phyloP scores from a whole-genome alignment of 257 asterid species.

The Cynanchum wilfordii region DNA sequence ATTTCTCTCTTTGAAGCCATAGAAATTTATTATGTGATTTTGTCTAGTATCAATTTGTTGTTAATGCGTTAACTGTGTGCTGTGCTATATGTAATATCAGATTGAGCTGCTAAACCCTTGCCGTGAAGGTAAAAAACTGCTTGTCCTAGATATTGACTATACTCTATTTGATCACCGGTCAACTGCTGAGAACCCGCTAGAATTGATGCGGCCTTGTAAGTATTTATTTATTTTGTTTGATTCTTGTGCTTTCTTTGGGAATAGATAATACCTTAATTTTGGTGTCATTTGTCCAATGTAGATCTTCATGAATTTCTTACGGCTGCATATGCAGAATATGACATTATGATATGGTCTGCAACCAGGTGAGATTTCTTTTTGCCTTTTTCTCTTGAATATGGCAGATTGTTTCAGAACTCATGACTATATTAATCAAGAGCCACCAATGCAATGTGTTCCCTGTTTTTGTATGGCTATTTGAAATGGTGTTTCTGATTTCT shows the following conservation, averaged over 20 bases:
- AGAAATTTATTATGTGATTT: background rate
- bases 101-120: slow-evolving; percentile 79
- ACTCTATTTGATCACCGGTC: slow-evolving; percentile 95
- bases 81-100: slow-evolving; percentile 36
- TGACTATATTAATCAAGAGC: background rate
- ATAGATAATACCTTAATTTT: slow-evolving; percentile 4
- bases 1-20: background rate
- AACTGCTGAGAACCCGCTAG: slow-evolving; percentile 82
- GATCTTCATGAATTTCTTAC: slow-evolving; percentile 97
- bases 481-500: background rate
- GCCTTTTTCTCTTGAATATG: background rate
- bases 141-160: slow-evolving; percentile 89
- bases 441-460: no score
- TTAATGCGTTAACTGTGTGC: slow-evolving; percentile 5
- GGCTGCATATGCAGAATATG: slow-evolving; percentile 86
- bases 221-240: slow-evolving; percentile 13
- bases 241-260: slow-evolving; percentile 13
- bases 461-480: background rate
- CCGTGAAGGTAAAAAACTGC: slow-evolving; percentile 87
- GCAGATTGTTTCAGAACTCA: background rate
- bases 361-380: slow-evolving; percentile 49
- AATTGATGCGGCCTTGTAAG: slow-evolving; percentile 98
- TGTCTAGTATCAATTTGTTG: background rate
- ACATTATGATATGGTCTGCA: slow-evolving; percentile 98
- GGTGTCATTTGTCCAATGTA: slow-evolving; percentile 26